Conservation (phyloP, 768 basidiomycete species). For the Russula olivacea region DNA sequence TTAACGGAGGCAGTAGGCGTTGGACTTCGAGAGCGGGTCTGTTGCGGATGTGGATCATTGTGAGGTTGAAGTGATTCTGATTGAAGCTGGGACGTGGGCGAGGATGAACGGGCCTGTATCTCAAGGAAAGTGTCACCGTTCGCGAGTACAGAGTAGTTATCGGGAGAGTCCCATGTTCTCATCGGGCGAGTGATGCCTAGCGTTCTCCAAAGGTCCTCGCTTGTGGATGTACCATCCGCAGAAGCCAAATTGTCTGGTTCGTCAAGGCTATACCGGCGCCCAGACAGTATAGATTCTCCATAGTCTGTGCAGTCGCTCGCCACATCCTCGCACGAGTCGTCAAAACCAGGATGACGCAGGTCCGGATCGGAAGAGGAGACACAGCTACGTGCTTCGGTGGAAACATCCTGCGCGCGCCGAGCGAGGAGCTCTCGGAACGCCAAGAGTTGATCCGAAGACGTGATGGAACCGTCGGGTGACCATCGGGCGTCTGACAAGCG, state of each 20-base stretch:
- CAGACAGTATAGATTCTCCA: constrained; percentile 9
- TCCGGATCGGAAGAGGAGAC: neutral
- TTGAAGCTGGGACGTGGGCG: neutral
- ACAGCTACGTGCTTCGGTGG: constrained; percentile 3
- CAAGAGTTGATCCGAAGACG: constrained; percentile 17
- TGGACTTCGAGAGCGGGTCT: neutral
- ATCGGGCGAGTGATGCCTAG: neutral
- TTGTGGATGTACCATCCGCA: neutral
- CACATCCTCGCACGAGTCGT: constrained; percentile 3
- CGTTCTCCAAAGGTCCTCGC: constrained; percentile 5
- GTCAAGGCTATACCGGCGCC: neutral
- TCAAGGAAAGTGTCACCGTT: constrained; percentile 2
- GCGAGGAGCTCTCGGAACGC: constrained; percentile 15
- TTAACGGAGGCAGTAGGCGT: neutral
- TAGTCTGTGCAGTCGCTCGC: constrained; percentile 21
- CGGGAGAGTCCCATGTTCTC: neutral
- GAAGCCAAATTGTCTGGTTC: neutral
- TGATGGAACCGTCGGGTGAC: constrained; percentile 1
- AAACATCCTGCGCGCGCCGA: constrained; percentile 9
- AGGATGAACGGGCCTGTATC: neutral
- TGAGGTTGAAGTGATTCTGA: neutral
- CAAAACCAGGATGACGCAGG: neutral
- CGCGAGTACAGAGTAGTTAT: neutral
- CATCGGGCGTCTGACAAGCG: neutral
- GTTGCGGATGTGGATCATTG: neutral